A percentile compares a stretch with the other conserved stretches of the same genome.
Conservation (phyloP, 1,284 basidiomycete species). For the Thelephora terrestris region DNA sequence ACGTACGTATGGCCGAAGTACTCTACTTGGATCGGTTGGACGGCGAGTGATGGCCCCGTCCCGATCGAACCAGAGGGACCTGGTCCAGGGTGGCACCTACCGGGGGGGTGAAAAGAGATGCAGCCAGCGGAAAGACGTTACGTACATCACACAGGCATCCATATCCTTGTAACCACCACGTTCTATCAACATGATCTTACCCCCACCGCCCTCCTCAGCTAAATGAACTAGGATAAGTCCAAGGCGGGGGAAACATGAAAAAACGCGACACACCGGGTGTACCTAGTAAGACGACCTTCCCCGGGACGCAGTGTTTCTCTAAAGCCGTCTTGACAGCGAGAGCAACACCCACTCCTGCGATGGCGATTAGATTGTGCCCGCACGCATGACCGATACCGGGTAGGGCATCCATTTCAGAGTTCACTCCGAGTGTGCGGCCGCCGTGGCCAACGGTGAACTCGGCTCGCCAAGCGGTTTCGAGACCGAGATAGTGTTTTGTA, state of each 20-base stretch:
- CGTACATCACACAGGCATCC: constrained; percentile 71
- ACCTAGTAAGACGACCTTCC: constrained; percentile 68
- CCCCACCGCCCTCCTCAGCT: constrained; percentile 74
- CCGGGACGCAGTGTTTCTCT: constrained; percentile 51
- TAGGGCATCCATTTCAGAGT: constrained; percentile 65
- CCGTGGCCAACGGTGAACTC: constrained; percentile 45
- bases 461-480: constrained; percentile 66
- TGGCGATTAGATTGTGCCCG: constrained; percentile 81
- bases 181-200: constrained; percentile 67
- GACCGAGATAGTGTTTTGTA: constrained; percentile 37
- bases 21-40: constrained; percentile 50
- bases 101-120: neutral
- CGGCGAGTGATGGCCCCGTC: constrained; percentile 45
- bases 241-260: constrained; percentile 1
- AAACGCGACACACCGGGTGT: constrained; percentile 50
- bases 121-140: neutral
- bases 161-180: constrained; percentile 66
- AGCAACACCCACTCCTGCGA: constrained; percentile 67
- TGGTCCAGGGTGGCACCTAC: constrained; percentile 56
- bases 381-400: constrained; percentile 63
- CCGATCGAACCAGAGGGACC: constrained; percentile 38
- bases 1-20: constrained; percentile 57
- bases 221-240: neutral
- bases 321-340: constrained; percentile 63
- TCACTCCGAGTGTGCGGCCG: constrained; percentile 55